Percentiles rank a stretch among this genome's conserved stretches.
These are phyloP conservation scores for Metschnikowia borealis DNA, from an alignment of 805 yeast genomes.

Conservation along the genomic window DNA sequence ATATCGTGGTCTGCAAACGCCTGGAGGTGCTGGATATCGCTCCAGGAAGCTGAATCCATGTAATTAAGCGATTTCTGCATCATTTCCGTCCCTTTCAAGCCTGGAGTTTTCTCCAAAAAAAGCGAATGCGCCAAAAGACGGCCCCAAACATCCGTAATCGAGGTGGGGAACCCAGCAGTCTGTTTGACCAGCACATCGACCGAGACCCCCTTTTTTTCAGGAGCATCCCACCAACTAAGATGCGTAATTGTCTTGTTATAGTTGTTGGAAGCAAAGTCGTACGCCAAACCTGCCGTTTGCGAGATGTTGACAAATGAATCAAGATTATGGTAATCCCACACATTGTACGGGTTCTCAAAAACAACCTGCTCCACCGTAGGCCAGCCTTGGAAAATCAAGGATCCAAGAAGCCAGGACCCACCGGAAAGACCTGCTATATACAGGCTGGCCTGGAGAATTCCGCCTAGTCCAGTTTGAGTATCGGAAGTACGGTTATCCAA, in stretches of 20 bases:
- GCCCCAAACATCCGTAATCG: constrained; percentile 79
- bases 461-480: constrained; percentile 55
- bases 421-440: constrained; percentile 80
- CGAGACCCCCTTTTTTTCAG: constrained; percentile 41
- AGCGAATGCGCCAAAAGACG: constrained; percentile 70
- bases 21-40: constrained; percentile 27
- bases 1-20: constrained; percentile 33
- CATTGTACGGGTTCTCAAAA: constrained; percentile 26
- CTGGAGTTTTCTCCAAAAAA: constrained; percentile 23
- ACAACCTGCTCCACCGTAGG: constrained; percentile 61
- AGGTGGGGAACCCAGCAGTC: constrained; percentile 62
- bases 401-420: constrained; percentile 77
- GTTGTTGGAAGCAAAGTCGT: constrained; percentile 21
- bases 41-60: constrained; percentile 27
- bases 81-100: not conserved
- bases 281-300: constrained; percentile 10
- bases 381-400: constrained; percentile 68
- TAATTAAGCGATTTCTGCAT: constrained; percentile 19
- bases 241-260: constrained; percentile 27
- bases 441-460: constrained; percentile 64
- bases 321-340: constrained; percentile 33
- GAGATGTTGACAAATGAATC: constrained; percentile 27
- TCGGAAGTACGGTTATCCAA: constrained; percentile 15
- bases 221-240: constrained; percentile 28
- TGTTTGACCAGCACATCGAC: constrained; percentile 46